Conservation (phyloP, 345 rosid genomes). For the Raphanus sativus region DNA sequence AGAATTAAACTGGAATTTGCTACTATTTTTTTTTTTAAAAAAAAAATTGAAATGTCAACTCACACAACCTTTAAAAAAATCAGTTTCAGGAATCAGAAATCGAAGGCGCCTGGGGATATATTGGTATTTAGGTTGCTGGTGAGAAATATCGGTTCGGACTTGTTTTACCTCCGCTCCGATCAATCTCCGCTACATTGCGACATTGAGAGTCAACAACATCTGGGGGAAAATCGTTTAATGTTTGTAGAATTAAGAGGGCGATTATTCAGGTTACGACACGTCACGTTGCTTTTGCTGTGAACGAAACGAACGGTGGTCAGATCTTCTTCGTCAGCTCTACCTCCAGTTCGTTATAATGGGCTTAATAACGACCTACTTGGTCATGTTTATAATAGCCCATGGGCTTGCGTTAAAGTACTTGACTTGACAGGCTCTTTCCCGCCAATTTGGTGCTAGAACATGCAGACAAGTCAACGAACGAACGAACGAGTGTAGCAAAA, state of each 20-base stretch:
- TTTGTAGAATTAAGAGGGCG: neutral
- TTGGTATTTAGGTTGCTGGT: neutral
- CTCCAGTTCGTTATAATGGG: neutral
- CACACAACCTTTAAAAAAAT: neutral
- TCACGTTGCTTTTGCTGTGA: neutral
- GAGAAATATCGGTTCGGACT: neutral
- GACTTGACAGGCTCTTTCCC: neutral
- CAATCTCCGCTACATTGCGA: neutral
- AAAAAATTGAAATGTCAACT: constrained; percentile 1
- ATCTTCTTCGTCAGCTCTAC: neutral
- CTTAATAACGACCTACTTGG: neutral
- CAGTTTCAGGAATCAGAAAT: constrained; percentile 3
- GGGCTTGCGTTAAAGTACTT: neutral
- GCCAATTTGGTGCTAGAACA: neutral
- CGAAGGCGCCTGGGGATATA: neutral
- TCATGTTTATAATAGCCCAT: neutral
- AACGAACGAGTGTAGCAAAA: neutral
- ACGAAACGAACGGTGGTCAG: constrained; percentile 14
- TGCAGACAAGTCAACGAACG: neutral
- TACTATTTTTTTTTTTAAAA: neutral
- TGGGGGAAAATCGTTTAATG: neutral
- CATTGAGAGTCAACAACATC: neutral
- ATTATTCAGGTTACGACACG: neutral
- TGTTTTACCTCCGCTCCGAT: neutral
- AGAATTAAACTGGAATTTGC: neutral